phyloP scores from a whole-genome alignment of 768 basidiomycete species.

The Phylloporus arenicola region DNA sequence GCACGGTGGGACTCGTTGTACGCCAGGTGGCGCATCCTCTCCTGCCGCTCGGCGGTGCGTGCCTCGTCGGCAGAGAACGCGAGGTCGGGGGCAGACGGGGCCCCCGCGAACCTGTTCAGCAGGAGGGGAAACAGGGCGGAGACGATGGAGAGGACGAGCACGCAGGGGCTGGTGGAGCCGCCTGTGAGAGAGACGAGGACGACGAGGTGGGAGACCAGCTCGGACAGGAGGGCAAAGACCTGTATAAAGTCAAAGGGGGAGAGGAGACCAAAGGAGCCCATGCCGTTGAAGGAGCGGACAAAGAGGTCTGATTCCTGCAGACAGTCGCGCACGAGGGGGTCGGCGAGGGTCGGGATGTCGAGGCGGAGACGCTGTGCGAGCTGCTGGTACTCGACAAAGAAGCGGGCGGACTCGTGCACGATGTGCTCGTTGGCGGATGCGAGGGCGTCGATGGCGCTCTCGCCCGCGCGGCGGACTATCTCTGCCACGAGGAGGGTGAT shows the following conservation, averaged over 20 bases:
- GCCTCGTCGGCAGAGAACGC: conserved; percentile 52
- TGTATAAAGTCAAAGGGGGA: conserved; percentile 78
- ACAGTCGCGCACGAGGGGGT: conserved; percentile 68
- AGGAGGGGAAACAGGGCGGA: conserved; percentile 59
- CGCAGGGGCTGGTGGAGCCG: conserved; percentile 46
- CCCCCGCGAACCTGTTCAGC: conserved; percentile 45
- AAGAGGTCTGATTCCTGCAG: conserved; percentile 85
- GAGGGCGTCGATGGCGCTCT: conserved; percentile 62
- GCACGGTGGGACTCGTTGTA: conserved; percentile 73
- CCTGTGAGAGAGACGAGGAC: conserved; percentile 62
- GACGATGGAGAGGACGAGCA: conserved; percentile 54
- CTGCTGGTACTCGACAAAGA: conserved; percentile 73
- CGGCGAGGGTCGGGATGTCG: conserved; percentile 73
- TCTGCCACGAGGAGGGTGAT: conserved; percentile 56
- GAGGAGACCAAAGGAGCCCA: conserved; percentile 69
- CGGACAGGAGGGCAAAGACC: conserved; percentile 63
- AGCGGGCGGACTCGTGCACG: conserved; percentile 69
- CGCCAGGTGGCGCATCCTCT: conserved; percentile 68
- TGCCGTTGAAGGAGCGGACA: conserved; percentile 71
- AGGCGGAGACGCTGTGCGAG: conserved; percentile 71
- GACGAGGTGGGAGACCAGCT: conserved; percentile 66
- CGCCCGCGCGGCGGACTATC: conserved; percentile 55
- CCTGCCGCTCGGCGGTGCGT: conserved; percentile 63
- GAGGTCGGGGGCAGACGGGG: conserved; percentile 38
- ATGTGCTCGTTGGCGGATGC: conserved; percentile 73